Conservation (phyloP, 371 early-diverging fungal species). For the Mortierella sp. region DNA sequence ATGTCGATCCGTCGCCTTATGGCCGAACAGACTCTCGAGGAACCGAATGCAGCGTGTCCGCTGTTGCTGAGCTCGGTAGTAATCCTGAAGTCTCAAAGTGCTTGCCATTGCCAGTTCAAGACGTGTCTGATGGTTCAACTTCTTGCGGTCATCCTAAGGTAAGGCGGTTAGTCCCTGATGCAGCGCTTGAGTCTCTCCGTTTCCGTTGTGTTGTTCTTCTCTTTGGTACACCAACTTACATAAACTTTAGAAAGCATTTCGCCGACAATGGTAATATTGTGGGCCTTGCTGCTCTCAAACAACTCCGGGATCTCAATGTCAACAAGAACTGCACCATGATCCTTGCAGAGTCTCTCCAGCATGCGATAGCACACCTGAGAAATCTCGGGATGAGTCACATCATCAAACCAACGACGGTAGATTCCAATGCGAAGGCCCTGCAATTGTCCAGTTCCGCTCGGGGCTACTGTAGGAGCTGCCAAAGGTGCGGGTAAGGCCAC, state of each 20-base stretch:
- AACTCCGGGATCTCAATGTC: slow-evolving; percentile 77
- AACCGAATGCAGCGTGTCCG: slow-evolving; percentile 69
- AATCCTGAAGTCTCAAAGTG: slow-evolving; percentile 55
- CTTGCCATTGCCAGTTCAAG: slow-evolving; percentile 33
- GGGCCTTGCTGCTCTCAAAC: slow-evolving; percentile 65
- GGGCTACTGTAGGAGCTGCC: slow-evolving; percentile 1
- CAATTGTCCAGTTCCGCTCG: slow-evolving; percentile 39
- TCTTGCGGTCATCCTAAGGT: slow-evolving; percentile 26
- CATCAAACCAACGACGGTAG: slow-evolving; percentile 61
- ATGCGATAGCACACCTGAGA: slow-evolving; percentile 56
- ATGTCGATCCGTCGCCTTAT: slow-evolving; percentile 27
- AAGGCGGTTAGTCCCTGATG: not conserved
- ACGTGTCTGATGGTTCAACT: slow-evolving; percentile 46
- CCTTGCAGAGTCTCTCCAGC: slow-evolving; percentile 54
- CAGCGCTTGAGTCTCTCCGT: not conserved
- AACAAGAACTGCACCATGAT: slow-evolving; percentile 70
- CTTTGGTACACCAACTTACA: not conserved
- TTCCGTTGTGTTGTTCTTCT: not conserved
- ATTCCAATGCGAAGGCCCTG: slow-evolving; percentile 67
- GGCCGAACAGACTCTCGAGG: slow-evolving; percentile 62
- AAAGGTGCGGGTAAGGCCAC: slow-evolving; percentile 42
- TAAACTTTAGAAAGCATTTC: slow-evolving; percentile 67
- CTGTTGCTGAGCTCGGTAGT: slow-evolving; percentile 67
- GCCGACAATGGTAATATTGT: slow-evolving; percentile 69
- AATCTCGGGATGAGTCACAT: slow-evolving; percentile 64